phyloP scores from a whole-genome alignment of 1,284 basidiomycete species.

The Leccinum pseudoinsigne region DNA sequence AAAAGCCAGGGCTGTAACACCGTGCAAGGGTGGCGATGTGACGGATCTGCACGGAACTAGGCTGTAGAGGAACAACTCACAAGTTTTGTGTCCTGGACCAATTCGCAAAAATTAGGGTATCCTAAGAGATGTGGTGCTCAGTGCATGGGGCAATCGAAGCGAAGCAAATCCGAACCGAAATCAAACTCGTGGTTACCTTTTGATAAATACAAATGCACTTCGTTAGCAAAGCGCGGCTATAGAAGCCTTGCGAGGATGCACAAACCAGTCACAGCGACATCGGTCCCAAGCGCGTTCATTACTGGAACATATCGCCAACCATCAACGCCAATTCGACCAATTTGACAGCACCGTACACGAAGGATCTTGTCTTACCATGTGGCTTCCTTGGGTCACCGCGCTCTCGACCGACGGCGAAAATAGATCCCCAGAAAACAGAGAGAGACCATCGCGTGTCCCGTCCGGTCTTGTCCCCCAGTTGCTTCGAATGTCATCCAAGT shows the following conservation, averaged over 20 bases:
- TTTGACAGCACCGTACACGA: no score
- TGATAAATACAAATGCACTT: background rate
- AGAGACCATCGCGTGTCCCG: no score
- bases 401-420: constrained; percentile 75
- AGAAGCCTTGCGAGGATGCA: background rate
- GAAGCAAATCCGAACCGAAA: constrained; percentile 36
- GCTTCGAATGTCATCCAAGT: no score
- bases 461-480: no score
- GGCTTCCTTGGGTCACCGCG: constrained; percentile 85
- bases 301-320: constrained; percentile 67
- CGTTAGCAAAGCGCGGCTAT: constrained; percentile 5
- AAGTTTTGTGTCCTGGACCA: constrained; percentile 62
- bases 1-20: constrained; percentile 52
- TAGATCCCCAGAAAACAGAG: no score
- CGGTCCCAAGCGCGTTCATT: constrained; percentile 73
- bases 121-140: constrained; percentile 42
- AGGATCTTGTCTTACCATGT: constrained; percentile 65
- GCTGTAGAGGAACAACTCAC: constrained; percentile 42
- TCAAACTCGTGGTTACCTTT: constrained; percentile 69
- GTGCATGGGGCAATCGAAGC: no score
- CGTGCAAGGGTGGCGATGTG: background rate
- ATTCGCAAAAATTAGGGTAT: constrained; percentile 76
- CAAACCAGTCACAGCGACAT: constrained; percentile 56
- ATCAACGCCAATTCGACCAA: background rate
- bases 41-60: background rate